These are phyloP conservation scores for Santalum album DNA, from an alignment of 164 flowering plant species.

Conservation along the genomic window DNA sequence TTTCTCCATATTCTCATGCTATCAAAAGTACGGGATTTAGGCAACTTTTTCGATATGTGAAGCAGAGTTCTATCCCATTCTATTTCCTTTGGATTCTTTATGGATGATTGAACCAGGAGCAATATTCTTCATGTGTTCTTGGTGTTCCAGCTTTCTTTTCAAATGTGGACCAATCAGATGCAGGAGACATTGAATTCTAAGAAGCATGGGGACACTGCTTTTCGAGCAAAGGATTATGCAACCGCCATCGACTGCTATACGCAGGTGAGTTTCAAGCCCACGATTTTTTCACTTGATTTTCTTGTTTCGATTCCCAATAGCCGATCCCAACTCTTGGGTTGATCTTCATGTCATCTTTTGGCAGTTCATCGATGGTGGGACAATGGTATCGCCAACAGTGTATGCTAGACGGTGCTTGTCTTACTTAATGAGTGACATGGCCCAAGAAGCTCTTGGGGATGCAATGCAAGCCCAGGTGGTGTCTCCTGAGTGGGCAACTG, in stretches of 20 bases:
- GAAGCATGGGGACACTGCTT: constrained; percentile 83
- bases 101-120: neutral
- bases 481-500: constrained; percentile 84
- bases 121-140: constrained; percentile 3
- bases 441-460: constrained; percentile 79
- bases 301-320: no score
- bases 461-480: constrained; percentile 84
- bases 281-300: neutral
- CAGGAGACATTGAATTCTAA: constrained; percentile 80
- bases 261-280: constrained; percentile 45
- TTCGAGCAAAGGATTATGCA: constrained; percentile 67
- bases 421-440: constrained; percentile 67
- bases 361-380: constrained; percentile 86
- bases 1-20: no score
- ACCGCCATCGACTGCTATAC: constrained; percentile 75
- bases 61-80: no score
- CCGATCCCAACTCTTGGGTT: no score
- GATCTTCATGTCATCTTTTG: constrained; percentile 6
- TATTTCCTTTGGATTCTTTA: no score
- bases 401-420: constrained; percentile 76
- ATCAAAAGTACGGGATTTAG: no score
- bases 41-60: no score
- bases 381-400: constrained; percentile 85
- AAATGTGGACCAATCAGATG: constrained; percentile 94
- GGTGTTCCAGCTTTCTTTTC: constrained; percentile 78